phyloP scores from a whole-genome alignment of 805 yeast species.

The Zygotorulaspora florentina region DNA sequence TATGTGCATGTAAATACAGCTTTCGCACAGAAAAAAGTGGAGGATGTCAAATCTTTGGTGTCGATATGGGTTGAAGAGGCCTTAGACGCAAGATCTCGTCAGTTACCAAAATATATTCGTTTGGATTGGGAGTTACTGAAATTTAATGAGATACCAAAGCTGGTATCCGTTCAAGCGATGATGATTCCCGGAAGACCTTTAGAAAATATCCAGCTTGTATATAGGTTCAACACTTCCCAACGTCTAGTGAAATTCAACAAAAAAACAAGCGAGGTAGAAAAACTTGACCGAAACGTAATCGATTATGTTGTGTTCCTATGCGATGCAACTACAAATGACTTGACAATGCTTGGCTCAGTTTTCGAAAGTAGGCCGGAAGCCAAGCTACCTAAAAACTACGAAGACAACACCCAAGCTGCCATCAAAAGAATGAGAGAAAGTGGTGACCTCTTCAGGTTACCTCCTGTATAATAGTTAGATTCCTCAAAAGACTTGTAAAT shows the following conservation, averaged over 20 bases:
- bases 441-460: slow-evolving; percentile 33
- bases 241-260: slow-evolving; percentile 47
- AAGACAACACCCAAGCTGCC: slow-evolving; percentile 25
- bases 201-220: slow-evolving; percentile 55
- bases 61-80: slow-evolving; percentile 65
- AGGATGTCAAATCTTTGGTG: slow-evolving; percentile 41
- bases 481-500: slow-evolving; percentile 3
- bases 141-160: slow-evolving; percentile 66
- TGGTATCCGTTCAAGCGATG: slow-evolving; percentile 64
- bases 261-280: slow-evolving; percentile 43
- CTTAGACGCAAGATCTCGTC: slow-evolving; percentile 45
- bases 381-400: slow-evolving; percentile 31
- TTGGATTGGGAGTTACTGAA: slow-evolving; percentile 75
- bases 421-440: slow-evolving; percentile 30
- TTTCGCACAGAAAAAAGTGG: slow-evolving; percentile 60
- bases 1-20: slow-evolving; percentile 77
- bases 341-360: slow-evolving; percentile 59
- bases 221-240: slow-evolving; percentile 61
- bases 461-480: slow-evolving; percentile 8
- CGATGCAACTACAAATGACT: slow-evolving; percentile 54
- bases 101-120: slow-evolving; percentile 54
- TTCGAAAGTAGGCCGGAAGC: slow-evolving; percentile 54
- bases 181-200: slow-evolving; percentile 54
- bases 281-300: slow-evolving; percentile 48
- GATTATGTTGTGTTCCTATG: slow-evolving; percentile 61